Evolutionary conservation across 345 rosid species (phyloP).

Genomic region (Rhizophora apiculata): DNA sequence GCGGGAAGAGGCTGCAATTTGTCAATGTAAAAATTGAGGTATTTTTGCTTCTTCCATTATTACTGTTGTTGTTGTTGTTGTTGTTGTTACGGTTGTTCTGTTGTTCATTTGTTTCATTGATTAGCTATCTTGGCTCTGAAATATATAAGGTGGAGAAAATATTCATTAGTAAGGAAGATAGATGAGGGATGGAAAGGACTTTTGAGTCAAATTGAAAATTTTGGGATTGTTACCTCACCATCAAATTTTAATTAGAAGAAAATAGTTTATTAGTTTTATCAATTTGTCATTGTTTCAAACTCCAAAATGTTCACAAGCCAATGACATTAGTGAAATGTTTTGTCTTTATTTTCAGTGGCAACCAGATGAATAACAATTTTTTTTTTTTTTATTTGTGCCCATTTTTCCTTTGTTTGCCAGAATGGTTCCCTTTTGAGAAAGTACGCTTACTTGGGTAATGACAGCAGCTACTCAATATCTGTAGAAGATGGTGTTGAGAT

Average conservation of each 20-base stretch:
- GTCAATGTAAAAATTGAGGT: constrained; percentile 90
- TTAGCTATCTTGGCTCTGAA: neutral
- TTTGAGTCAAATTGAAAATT: no score
- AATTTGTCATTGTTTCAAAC: no score
- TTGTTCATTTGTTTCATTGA: neutral
- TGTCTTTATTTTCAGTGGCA: neutral
- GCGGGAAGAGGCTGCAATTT: constrained; percentile 89
- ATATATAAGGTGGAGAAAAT: neutral
- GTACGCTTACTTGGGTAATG: constrained; percentile 80
- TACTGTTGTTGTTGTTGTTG: neutral
- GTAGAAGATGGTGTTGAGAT: constrained; percentile 84
- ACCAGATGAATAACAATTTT: neutral
- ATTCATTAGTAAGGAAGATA: neutral
- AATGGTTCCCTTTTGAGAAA: constrained; percentile 82
- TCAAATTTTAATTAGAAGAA: no score
- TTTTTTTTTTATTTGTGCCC: neutral
- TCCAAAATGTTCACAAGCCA: no score
- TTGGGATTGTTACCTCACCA: no score
- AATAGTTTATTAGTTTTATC: no score
- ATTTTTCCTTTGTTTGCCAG: constrained; percentile 40
- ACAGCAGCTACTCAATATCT: constrained; percentile 83
- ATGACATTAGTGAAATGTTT: constrained; percentile 3
- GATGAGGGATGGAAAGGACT: neutral
- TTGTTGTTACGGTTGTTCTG: constrained; percentile 5
- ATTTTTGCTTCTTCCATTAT: constrained; percentile 18